Percentiles rank a stretch among this genome's conserved stretches.
These are phyloP conservation scores for Ascoidea tarda DNA, from an alignment of 805 yeast genomes.

Conservation along the genomic window DNA sequence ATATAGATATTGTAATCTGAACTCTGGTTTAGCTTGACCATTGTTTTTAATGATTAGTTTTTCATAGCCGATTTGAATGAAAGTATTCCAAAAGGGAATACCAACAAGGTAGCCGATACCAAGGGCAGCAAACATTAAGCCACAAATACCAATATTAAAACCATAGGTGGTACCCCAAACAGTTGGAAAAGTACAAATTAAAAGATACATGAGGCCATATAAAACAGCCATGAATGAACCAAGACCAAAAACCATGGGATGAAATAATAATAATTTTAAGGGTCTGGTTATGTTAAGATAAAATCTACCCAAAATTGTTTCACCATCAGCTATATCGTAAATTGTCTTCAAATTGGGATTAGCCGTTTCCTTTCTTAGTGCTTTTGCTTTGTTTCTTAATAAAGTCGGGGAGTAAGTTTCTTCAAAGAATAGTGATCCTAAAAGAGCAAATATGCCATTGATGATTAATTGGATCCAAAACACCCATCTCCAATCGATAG, in stretches of 20 bases:
- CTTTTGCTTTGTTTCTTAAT: conserved; percentile 23
- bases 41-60: conserved; percentile 24
- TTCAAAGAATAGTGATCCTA: conserved; percentile 29
- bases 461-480: conserved; percentile 41
- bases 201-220: conserved; percentile 51
- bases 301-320: conserved; percentile 24
- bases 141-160: conserved; percentile 32
- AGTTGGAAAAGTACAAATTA: conserved; percentile 45
- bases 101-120: conserved; percentile 43
- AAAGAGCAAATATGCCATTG: conserved; percentile 31
- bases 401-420: conserved; percentile 50
- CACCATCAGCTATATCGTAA: conserved; percentile 39
- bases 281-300: conserved; percentile 37
- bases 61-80: conserved; percentile 26
- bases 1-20: conserved; percentile 36
- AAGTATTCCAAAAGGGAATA: conserved; percentile 30
- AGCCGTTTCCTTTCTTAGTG: conserved; percentile 36
- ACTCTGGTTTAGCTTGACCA: conserved; percentile 53
- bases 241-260: conserved; percentile 51
- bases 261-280: conserved; percentile 32
- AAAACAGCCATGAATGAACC: conserved; percentile 51
- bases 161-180: conserved; percentile 35
- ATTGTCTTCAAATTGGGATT: conserved; percentile 42
- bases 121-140: conserved; percentile 44
- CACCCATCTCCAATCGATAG: conserved; percentile 48